Conservation (phyloP, 495 filamentous ascomycete species). For the Hypoxylon perforatum region DNA sequence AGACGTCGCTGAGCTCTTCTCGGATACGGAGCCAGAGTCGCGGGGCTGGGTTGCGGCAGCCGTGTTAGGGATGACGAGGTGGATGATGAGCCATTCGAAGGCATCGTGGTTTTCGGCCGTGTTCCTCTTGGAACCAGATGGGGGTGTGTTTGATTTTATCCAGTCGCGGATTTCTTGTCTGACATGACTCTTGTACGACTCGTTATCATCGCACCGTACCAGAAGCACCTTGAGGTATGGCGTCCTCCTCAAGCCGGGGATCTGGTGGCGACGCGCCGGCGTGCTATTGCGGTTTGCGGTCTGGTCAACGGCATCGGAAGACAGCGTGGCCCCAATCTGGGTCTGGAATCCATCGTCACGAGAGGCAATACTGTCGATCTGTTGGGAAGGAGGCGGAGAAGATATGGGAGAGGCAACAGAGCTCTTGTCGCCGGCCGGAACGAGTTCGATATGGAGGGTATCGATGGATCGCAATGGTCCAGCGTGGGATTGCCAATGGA, state of each 20-base stretch:
- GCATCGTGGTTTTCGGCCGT: conserved; percentile 86
- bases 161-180: conserved; percentile 86
- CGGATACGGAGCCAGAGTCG: conserved; percentile 53
- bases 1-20: conserved; percentile 59
- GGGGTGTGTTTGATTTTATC: conserved; percentile 78
- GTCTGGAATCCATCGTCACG: conserved; percentile 65
- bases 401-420: conserved; percentile 54
- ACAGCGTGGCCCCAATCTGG: conserved; percentile 47
- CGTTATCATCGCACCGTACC: conserved; percentile 92
- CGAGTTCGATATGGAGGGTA: conserved; percentile 88
- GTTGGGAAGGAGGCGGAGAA: conserved; percentile 49
- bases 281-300: conserved; percentile 32
- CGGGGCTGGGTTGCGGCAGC: conserved; percentile 76
- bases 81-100: conserved; percentile 95
- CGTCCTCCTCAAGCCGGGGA: conserved; percentile 91
- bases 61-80: conserved; percentile 87
- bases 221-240: conserved; percentile 93
- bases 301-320: conserved; percentile 50
- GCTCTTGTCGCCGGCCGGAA: conserved; percentile 62
- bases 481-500: conserved; percentile 95
- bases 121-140: conserved; percentile 58
- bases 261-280: conserved; percentile 81
- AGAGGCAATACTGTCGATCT: conserved; percentile 52
- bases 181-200: conserved; percentile 84
- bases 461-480: conserved; percentile 92